These are phyloP conservation scores for Lolium rigidum DNA, from an alignment of 176 grass and related monocot species.

Conservation along the genomic window DNA sequence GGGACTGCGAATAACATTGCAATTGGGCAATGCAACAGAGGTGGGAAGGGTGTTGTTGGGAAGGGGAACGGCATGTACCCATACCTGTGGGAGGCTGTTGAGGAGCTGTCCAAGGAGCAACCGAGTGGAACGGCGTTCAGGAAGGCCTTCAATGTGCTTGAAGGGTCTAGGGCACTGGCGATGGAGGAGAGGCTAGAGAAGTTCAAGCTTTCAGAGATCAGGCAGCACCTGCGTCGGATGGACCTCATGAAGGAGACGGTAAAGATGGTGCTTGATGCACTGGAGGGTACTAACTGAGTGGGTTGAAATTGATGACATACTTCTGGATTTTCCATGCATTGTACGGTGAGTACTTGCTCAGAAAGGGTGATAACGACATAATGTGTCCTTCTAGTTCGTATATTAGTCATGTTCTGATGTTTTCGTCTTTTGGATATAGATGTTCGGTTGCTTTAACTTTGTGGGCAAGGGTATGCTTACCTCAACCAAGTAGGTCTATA, in stretches of 20 bases:
- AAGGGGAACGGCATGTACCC: constrained; percentile 53
- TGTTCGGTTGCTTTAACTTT: constrained; percentile 31
- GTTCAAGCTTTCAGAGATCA: constrained; percentile 57
- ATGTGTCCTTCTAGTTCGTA: neutral
- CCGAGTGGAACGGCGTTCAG: constrained; percentile 53
- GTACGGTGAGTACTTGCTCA: constrained; percentile 27
- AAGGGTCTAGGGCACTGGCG: constrained; percentile 42
- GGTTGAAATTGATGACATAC: constrained; percentile 1
- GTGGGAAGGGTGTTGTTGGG: too few relatives aligned
- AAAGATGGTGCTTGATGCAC: constrained; percentile 62
- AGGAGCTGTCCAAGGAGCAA: constrained; percentile 56
- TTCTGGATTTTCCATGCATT: constrained; percentile 11
- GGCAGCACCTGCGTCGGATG: constrained; percentile 59
- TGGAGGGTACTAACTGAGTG: constrained; percentile 47
- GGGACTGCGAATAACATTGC: constrained; percentile 22
- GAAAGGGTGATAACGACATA: neutral
- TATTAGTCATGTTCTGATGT: constrained; percentile 27
- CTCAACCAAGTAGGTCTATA: constrained; percentile 34
- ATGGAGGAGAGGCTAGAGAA: constrained; percentile 75
- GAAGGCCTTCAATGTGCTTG: constrained; percentile 64
- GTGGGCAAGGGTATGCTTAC: constrained; percentile 4
- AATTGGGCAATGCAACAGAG: constrained; percentile 13
- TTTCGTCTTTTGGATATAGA: constrained; percentile 35
- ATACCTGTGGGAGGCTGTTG: constrained; percentile 60
- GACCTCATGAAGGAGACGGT: constrained; percentile 78